Base-by-base conservation (phyloP, 495 filamentous ascomycete species). In the Penicillium cosmopolitanum region DNA sequence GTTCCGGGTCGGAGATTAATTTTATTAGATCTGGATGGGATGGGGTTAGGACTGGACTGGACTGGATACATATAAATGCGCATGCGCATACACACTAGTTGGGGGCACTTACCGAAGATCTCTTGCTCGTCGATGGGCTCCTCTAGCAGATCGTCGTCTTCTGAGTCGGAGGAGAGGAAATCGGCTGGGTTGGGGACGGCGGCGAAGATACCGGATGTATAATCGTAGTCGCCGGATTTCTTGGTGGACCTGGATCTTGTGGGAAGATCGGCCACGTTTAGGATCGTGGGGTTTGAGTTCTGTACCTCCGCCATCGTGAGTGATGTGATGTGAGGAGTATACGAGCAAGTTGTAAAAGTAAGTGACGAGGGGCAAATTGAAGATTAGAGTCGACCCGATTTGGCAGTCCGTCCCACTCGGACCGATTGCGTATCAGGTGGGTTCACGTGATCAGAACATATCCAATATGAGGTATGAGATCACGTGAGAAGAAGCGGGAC, bases 91-190 rank as follows among this genome's bases (percentile, higher is more conserved):
- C 1, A 23, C 23, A 23, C 23, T 23, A 23, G 23, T 2, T 23
- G 28, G 28, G 28, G 4, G n/a, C 48, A 63, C 82, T 63, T 80
- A 96, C 93, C 93, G 67, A 92, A 98, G 23, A 98, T 91, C 73
- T 98, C 95, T 69, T 97, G 96, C 69, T 92, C 92, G 66, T 98
- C 95, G 59, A 98, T 95, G 31, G 87, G 90, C 61, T 97, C 93
- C 25, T 86, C 79, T 6, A 77, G 69, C 16, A 85, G 77, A 47
- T 91, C 85, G 51, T 88, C 88, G 33, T 89, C 89, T 53, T 71
- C 76, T 1, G 77, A 70, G 58, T 84, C 82, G 36, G 77, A 66
- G 10, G 68, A 35, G 73, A 67, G 34, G 77, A 82, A 73, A 50
- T 70, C 67, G 15, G 58, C 56, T 1, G 65, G 65, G 53, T 66